Evolutionary conservation across 2,329 filamentous ascomycete genomes (phyloP).

Genomic region (Neofusicoccum umdonicola): DNA sequence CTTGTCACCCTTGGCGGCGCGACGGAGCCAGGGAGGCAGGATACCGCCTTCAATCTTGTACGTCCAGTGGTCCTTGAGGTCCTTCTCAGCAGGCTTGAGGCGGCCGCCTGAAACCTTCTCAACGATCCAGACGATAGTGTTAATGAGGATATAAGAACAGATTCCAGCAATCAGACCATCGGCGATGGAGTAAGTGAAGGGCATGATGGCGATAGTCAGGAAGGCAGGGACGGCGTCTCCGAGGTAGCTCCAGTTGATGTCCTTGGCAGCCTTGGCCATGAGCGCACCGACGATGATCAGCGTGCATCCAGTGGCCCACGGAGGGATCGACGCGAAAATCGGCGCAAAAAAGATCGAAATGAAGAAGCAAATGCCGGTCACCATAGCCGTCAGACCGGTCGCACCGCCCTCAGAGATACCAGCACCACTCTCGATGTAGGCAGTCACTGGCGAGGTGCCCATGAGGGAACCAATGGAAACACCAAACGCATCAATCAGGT

Average conservation of each 20-base stretch:
- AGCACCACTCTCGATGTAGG: conserved; percentile 85
- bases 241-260: conserved; percentile 87
- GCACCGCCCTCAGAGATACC: conserved; percentile 85
- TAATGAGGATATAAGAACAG: conserved; percentile 72
- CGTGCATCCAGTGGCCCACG: conserved; percentile 88
- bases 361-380: conserved; percentile 79
- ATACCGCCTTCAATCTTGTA: conserved; percentile 73
- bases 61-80: conserved; percentile 76
- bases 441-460: conserved; percentile 77
- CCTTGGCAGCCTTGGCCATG: conserved; percentile 74
- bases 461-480: conserved; percentile 79
- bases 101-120: conserved; percentile 65
- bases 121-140: conserved; percentile 67
- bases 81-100: conserved; percentile 71
- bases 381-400: conserved; percentile 79
- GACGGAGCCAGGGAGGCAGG: conserved; percentile 69
- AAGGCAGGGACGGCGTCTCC: conserved; percentile 84
- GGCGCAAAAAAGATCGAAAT: conserved; percentile 86
- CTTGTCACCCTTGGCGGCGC: conserved; percentile 64
- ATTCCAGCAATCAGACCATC: conserved; percentile 83
- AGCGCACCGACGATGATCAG: conserved; percentile 82
- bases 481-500: conserved; percentile 76
- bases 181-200: conserved; percentile 85
- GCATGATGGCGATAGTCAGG: conserved; percentile 80
- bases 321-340: conserved; percentile 84